Conservation (phyloP, 805 yeast species). For the Schwanniomyces polymorphus region DNA sequence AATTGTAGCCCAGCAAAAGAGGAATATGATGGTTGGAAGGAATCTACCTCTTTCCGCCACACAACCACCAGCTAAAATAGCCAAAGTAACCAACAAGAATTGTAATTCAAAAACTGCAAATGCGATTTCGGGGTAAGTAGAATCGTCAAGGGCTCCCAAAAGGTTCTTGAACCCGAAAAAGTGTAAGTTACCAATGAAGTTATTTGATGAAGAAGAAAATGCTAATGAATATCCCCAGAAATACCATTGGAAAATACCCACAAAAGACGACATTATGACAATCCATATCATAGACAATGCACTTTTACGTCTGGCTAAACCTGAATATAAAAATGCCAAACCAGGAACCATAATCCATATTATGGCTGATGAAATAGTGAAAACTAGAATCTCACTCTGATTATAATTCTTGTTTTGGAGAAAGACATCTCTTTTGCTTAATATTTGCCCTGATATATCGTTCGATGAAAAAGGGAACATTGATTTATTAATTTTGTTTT, state of each 20-base stretch:
- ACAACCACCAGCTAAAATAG: slow-evolving; percentile 87
- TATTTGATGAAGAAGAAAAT: slow-evolving; percentile 78
- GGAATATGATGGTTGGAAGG: slow-evolving; percentile 77
- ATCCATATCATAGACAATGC: slow-evolving; percentile 86
- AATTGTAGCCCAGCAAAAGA: slow-evolving; percentile 85
- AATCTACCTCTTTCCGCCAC: slow-evolving; percentile 89
- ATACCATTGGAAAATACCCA: slow-evolving; percentile 89
- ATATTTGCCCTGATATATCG: slow-evolving; percentile 10
- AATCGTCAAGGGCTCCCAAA: slow-evolving; percentile 43
- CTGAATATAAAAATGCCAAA: slow-evolving; percentile 87
- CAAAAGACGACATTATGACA: slow-evolving; percentile 67
- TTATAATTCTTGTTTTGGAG: slow-evolving; percentile 33
- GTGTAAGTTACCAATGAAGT: slow-evolving; percentile 84
- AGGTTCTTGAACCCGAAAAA: slow-evolving; percentile 80
- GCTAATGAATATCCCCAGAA: slow-evolving; percentile 98
- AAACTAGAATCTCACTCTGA: slow-evolving; percentile 32
- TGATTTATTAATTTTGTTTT: neutral
- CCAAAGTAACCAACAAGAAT: slow-evolving; percentile 88
- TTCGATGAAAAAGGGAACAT: neutral
- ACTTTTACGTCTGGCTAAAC: slow-evolving; percentile 86
- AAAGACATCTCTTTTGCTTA: slow-evolving; percentile 33
- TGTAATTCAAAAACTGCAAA: slow-evolving; percentile 88
- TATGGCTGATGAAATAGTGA: slow-evolving; percentile 62
- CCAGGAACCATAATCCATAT: slow-evolving; percentile 96
- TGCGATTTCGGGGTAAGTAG: slow-evolving; percentile 75